A percentile compares a stretch with the other conserved stretches of the same genome.
Evolutionary conservation across 306 rosid genomes (phyloP).

Genomic region (Spatholobus suberectus): DNA sequence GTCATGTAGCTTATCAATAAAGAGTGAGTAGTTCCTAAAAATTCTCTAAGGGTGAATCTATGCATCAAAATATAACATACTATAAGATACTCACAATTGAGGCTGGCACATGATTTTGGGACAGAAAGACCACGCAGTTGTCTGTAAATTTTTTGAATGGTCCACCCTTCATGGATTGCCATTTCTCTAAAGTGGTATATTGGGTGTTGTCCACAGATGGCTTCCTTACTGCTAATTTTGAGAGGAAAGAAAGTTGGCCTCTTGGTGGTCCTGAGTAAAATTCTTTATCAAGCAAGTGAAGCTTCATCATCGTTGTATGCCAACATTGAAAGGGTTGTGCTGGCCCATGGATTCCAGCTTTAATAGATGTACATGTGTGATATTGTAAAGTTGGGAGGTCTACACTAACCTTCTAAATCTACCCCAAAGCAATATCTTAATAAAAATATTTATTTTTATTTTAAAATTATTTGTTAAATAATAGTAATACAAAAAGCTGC

Average conservation of each 20-base stretch:
- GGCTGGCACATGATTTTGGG: no score
- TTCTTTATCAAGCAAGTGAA: constrained; percentile 23
- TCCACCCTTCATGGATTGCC: neutral
- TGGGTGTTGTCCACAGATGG: neutral
- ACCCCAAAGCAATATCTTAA: neutral
- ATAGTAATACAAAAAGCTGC: neutral
- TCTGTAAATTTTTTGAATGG: neutral
- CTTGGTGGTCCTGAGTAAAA: constrained; percentile 5
- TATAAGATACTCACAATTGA: no score
- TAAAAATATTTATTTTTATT: neutral
- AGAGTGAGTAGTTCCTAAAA: neutral
- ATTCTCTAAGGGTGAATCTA: neutral
- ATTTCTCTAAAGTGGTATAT: neutral
- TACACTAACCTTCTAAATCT: constrained; percentile 6
- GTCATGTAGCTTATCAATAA: no score
- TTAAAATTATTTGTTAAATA: neutral
- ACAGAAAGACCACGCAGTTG: neutral
- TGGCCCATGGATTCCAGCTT: constrained; percentile 12
- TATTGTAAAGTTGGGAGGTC: neutral
- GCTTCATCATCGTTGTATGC: constrained; percentile 13
- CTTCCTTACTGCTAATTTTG: constrained; percentile 4
- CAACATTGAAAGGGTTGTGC: constrained; percentile 7
- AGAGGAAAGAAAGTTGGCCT: neutral
- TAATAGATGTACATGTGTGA: constrained; percentile 17
- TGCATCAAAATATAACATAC: neutral